These are phyloP conservation scores for Amauroascus verrucosus DNA, from an alignment of 2,329 filamentous ascomycete genomes.

Conservation along the genomic window DNA sequence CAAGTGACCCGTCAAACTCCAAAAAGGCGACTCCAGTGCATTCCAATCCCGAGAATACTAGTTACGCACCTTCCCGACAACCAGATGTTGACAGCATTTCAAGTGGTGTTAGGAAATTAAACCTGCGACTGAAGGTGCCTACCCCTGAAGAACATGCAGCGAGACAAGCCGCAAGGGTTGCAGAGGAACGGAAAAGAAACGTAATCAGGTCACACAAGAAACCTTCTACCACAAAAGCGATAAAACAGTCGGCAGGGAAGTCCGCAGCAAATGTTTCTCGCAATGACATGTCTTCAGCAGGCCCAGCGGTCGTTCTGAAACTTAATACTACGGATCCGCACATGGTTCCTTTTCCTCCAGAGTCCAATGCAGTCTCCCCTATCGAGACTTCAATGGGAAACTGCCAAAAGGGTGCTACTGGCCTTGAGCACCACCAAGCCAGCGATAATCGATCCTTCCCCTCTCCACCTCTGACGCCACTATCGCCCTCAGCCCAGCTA, in stretches of 20 bases:
- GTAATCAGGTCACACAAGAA: neutral
- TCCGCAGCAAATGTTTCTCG: neutral
- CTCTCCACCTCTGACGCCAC: conserved; percentile 14
- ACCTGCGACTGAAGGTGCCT: conserved; percentile 49
- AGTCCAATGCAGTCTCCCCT: conserved; percentile 1
- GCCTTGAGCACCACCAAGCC: neutral
- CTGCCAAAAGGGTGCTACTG: neutral
- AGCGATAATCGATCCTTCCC: conserved; percentile 1
- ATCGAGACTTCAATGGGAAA: neutral
- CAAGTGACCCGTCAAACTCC: neutral
- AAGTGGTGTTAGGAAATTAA: conserved; percentile 43
- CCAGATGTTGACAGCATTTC: conserved; percentile 37
- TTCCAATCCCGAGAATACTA: neutral
- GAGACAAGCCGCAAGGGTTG: conserved; percentile 37
- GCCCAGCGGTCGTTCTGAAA: neutral
- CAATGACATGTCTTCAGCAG: neutral
- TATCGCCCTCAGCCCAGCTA: conserved; percentile 11
- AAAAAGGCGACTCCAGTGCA: neutral
- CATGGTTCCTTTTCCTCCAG: neutral
- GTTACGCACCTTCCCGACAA: neutral
- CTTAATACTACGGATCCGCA: neutral
- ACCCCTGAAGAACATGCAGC: conserved; percentile 48
- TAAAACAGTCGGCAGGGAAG: conserved; percentile 3
- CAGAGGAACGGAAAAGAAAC: conserved; percentile 31
- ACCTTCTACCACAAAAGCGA: neutral